Evolutionary conservation across 306 rosid genomes (phyloP).

Genomic region (Pyrus pyrifolia): DNA sequence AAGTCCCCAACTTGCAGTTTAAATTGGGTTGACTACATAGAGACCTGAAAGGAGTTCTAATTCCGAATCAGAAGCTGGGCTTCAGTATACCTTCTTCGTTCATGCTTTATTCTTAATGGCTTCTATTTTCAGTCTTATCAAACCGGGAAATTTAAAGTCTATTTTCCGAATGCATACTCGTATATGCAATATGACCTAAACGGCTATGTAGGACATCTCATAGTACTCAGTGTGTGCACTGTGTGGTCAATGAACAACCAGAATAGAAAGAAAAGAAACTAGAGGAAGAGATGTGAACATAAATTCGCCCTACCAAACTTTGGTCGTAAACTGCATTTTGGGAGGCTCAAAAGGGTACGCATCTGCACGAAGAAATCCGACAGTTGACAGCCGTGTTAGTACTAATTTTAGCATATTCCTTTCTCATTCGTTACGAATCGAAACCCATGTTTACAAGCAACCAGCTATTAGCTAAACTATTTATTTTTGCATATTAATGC

Average conservation of each 20-base stretch:
- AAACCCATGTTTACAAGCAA: not conserved
- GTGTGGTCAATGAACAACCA: not conserved
- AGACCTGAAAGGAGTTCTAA: not conserved
- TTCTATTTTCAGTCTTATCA: no score
- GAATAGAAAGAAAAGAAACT: not conserved
- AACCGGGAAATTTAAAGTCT: no score
- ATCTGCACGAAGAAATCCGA: conserved; percentile 44
- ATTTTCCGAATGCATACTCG: not conserved
- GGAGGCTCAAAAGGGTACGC: conserved; percentile 99
- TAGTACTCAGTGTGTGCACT: not conserved
- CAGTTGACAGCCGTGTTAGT: not conserved
- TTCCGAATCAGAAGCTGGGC: no score
- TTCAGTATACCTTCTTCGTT: not conserved
- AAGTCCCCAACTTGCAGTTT: not conserved
- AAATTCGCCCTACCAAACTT: conserved; percentile 66
- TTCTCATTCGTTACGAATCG: not conserved
- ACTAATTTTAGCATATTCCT: not conserved
- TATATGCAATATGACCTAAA: not conserved
- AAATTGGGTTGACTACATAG: not conserved
- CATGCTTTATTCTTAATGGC: not conserved
- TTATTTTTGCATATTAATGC: not conserved
- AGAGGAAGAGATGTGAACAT: not conserved
- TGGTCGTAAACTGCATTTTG: conserved; percentile 84
- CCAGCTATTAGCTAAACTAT: not conserved
- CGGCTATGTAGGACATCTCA: not conserved